phyloP scores from a whole-genome alignment of 208 protist genomes.

The Naegleria fowleri region DNA sequence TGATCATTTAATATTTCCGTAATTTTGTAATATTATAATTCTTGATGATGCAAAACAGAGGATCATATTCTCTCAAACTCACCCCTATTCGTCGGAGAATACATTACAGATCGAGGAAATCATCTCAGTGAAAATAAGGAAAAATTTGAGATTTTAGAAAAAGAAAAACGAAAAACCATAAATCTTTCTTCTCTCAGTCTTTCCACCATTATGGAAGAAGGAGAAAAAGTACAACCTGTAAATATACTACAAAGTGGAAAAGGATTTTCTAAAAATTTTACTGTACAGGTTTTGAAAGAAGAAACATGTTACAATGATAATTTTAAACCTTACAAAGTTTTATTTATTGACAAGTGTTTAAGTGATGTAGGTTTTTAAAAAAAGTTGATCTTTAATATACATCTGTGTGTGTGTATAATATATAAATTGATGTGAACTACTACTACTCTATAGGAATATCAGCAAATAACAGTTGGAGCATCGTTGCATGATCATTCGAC shows the following conservation, averaged over 20 bases:
- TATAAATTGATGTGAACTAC: background rate
- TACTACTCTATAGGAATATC: slow-evolving; percentile 9
- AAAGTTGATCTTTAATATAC: too few relatives aligned
- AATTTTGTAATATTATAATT: too few relatives aligned
- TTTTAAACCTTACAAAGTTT: background rate
- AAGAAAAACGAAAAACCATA: background rate
- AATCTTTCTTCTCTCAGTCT: background rate
- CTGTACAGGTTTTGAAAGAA: background rate
- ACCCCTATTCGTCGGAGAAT: background rate
- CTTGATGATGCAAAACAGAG: too few relatives aligned
- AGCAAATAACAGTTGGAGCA: background rate
- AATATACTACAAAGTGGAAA: background rate
- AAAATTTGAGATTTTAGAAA: background rate
- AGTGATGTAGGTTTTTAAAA: background rate
- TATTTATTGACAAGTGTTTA: background rate
- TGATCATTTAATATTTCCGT: too few relatives aligned
- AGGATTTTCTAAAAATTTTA: background rate
- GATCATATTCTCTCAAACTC: background rate
- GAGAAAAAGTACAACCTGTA: background rate
- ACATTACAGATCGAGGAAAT: background rate
- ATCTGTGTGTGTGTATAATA: background rate
- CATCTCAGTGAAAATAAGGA: background rate
- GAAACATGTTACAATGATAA: background rate
- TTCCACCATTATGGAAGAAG: background rate
- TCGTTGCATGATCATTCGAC: background rate